Evolutionary conservation across 495 filamentous ascomycete species (phyloP).

Genomic region (Geopyxis carbonaria): DNA sequence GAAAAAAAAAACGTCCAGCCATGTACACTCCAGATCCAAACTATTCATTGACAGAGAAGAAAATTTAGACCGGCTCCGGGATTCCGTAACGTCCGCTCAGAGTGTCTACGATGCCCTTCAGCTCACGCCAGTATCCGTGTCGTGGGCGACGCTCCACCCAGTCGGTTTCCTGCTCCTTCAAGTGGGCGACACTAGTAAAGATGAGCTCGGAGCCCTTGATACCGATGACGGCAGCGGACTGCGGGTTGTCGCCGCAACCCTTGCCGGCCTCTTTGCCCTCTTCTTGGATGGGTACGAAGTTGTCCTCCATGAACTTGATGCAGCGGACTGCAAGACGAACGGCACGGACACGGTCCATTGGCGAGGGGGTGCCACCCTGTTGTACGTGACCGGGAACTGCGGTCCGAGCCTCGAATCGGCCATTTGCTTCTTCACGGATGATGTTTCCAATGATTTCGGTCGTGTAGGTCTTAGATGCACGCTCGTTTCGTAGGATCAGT

Average conservation of each 20-base stretch:
- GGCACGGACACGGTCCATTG: slow-evolving; percentile 91
- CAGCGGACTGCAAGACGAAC: slow-evolving; percentile 81
- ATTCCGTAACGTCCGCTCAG: slow-evolving; percentile 42
- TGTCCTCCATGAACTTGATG: slow-evolving; percentile 70
- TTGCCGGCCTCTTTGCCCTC: slow-evolving; percentile 29
- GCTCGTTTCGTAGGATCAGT: slow-evolving; percentile 86
- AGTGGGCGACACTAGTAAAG: slow-evolving; percentile 57
- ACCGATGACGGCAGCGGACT: slow-evolving; percentile 69
- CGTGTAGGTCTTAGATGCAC: slow-evolving; percentile 72
- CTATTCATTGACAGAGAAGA: no score
- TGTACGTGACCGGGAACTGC: slow-evolving; percentile 94
- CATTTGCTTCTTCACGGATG: slow-evolving; percentile 82
- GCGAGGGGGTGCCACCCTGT: slow-evolving; percentile 80
- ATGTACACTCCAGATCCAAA: no score
- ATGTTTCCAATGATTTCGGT: slow-evolving; percentile 89
- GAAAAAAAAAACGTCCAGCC: no score
- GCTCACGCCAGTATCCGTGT: slow-evolving; percentile 64
- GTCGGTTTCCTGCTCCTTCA: slow-evolving; percentile 69
- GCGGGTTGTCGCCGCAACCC: slow-evolving; percentile 38
- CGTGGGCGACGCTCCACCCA: slow-evolving; percentile 79
- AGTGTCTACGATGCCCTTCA: slow-evolving; percentile 70
- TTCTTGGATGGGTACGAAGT: slow-evolving; percentile 44
- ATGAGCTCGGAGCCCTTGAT: slow-evolving; percentile 78
- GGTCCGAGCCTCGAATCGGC: slow-evolving; percentile 81
- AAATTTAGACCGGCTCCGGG: no score